These are phyloP conservation scores for Aspergillus hiratsukae DNA, from an alignment of 2,329 filamentous ascomycete genomes.

Conservation along the genomic window DNA sequence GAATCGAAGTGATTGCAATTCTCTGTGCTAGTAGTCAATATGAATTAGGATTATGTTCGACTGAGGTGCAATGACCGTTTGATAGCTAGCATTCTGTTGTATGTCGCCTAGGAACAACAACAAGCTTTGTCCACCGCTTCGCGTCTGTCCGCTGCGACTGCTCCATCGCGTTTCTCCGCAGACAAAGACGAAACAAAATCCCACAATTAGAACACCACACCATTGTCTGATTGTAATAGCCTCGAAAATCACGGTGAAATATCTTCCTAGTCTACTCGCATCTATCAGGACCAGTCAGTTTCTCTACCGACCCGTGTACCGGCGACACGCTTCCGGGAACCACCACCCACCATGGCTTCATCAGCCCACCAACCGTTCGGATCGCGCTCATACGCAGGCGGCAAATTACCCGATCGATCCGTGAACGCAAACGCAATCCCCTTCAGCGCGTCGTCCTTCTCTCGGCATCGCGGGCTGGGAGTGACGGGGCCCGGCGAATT, in stretches of 20 bases:
- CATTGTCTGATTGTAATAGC: background rate
- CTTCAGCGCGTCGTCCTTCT: conserved; percentile 43
- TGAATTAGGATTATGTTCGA: background rate
- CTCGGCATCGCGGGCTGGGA: conserved; percentile 34
- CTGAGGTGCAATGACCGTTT: background rate
- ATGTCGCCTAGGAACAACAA: background rate
- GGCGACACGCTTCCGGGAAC: conserved; percentile 3
- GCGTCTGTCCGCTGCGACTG: background rate
- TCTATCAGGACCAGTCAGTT: conserved; percentile 4
- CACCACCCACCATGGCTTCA: conserved; percentile 45
- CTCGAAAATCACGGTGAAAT: background rate
- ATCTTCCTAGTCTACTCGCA: background rate
- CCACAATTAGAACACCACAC: background rate
- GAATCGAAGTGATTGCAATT: background rate
- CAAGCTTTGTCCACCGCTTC: background rate
- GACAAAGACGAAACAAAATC: background rate
- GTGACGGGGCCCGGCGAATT: conserved; percentile 24
- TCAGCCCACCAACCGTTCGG: conserved; percentile 52
- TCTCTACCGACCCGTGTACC: conserved; percentile 1
- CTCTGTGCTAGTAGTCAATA: background rate
- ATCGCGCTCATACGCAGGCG: conserved; percentile 50
- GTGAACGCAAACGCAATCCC: conserved; percentile 38
- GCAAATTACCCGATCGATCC: conserved; percentile 50
- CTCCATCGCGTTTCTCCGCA: background rate
- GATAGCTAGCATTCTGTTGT: background rate